A percentile compares a stretch with the other conserved stretches of the same genome.
Evolutionary conservation across 2,329 filamentous ascomycete genomes (phyloP).

Genomic region (Chaetomium sp.): DNA sequence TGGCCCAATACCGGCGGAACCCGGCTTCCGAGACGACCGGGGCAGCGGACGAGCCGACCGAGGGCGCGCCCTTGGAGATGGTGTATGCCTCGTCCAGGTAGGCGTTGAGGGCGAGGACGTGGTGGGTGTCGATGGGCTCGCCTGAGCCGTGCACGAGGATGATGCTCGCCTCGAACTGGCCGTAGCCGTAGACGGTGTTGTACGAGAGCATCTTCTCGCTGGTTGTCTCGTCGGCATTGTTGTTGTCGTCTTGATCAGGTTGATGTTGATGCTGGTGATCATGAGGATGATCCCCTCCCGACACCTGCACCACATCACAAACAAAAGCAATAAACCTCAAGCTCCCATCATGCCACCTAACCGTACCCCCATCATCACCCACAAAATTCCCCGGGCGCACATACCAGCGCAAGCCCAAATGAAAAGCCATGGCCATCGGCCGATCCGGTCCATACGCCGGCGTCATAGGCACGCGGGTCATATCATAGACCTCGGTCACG

Average conservation of each 20-base stretch:
- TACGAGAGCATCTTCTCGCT: background rate
- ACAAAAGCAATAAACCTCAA: no score
- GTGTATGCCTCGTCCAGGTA: constrained; percentile 5
- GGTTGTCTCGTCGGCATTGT: background rate
- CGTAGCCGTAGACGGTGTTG: background rate
- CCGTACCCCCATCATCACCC: no score
- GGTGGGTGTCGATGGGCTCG: background rate
- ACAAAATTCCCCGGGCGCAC: background rate
- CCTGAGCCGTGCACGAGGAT: constrained; percentile 13
- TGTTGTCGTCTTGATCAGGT: background rate
- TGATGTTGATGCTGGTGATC: background rate
- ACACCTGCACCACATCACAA: no score
- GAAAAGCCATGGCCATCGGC: constrained; percentile 4
- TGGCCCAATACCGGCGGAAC: constrained; percentile 5
- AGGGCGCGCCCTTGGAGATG: background rate
- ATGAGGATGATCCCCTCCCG: no score
- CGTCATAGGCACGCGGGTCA: background rate
- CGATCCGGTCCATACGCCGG: background rate
- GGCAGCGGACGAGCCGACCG: background rate
- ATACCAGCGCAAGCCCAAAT: constrained; percentile 14
- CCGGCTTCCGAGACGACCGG: background rate
- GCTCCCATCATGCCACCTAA: no score
- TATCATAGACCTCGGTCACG: background rate
- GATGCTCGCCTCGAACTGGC: background rate
- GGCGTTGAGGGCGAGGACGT: constrained; percentile 6